Percentiles rank a stretch among this genome's conserved stretches.
Evolutionary conservation across 2,329 filamentous ascomycete genomes (phyloP).

Genomic region (Coniochaeta prunicola): DNA sequence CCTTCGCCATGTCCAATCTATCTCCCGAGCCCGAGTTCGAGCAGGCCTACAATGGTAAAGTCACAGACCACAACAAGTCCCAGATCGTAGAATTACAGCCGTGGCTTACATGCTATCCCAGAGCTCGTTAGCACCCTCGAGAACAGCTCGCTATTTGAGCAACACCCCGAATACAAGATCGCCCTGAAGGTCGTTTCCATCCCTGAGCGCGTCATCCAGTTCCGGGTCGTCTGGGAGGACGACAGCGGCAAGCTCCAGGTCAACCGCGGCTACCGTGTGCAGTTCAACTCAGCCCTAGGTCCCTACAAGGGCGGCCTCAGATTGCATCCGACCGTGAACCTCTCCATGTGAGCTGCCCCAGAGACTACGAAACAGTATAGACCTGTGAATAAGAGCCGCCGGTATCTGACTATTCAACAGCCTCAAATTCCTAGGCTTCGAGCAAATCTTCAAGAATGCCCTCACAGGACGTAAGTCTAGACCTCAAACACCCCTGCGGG

Average conservation of each 20-base stretch:
- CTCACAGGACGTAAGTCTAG: conserved; percentile 71
- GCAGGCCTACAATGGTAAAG: conserved; percentile 93
- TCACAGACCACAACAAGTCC: conserved; percentile 7
- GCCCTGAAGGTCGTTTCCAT: conserved; percentile 82
- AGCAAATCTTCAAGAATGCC: conserved; percentile 99
- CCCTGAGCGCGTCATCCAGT: conserved; percentile 93
- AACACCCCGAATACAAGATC: conserved; percentile 90
- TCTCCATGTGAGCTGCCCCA: conserved; percentile 46
- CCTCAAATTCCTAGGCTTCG: conserved; percentile 96
- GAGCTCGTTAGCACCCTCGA: conserved; percentile 94
- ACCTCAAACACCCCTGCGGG: not conserved
- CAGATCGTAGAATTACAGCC: not conserved
- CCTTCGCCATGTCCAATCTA: conserved; percentile 67
- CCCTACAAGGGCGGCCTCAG: conserved; percentile 97
- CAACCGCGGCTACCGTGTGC: conserved; percentile 92
- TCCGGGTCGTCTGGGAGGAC: conserved; percentile 95
- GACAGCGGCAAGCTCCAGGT: conserved; percentile 84
- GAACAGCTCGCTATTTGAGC: conserved; percentile 84
- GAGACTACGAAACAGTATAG: not conserved
- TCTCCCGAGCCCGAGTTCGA: conserved; percentile 92
- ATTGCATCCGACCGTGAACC: conserved; percentile 84
- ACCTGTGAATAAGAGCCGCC: too few relatives aligned
- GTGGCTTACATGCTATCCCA: conserved; percentile 24
- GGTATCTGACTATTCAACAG: conserved; percentile 15
- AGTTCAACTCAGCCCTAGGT: conserved; percentile 96